Evolutionary conservation across 345 rosid species (phyloP).

Genomic region (Nephelium lappaceum): DNA sequence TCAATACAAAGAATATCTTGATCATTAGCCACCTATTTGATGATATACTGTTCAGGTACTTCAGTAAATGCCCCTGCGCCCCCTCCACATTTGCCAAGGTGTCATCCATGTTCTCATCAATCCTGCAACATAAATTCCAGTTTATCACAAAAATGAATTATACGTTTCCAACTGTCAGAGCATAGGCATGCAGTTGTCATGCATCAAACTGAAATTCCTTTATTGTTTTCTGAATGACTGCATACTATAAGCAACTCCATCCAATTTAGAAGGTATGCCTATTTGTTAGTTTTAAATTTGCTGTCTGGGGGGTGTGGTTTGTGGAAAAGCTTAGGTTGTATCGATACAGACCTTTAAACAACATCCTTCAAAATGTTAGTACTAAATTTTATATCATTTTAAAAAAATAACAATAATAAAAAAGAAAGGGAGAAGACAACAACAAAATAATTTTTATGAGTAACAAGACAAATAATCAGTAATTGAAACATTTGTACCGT

Average conservation of each 20-base stretch:
- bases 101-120: constrained; percentile 55
- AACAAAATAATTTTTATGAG: neutral
- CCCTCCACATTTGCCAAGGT: constrained; percentile 48
- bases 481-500: neutral
- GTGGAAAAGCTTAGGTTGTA: neutral
- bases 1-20: constrained; percentile 49
- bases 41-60: constrained; percentile 48
- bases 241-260: neutral
- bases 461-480: neutral
- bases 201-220: neutral
- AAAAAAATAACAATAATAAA: too few species aligned
- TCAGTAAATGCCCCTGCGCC: constrained; percentile 49
- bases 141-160: neutral
- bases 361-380: neutral
- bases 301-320: neutral
- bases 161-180: neutral
- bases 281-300: neutral
- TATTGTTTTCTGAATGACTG: neutral
- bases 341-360: neutral
- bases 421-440: neutral
- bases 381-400: neutral
- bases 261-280: neutral
- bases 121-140: constrained; percentile 31
- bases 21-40: constrained; percentile 53
- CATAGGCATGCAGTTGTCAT: neutral